phyloP scores from a whole-genome alignment of 495 filamentous ascomycete species.

The Xylaria telfairii region DNA sequence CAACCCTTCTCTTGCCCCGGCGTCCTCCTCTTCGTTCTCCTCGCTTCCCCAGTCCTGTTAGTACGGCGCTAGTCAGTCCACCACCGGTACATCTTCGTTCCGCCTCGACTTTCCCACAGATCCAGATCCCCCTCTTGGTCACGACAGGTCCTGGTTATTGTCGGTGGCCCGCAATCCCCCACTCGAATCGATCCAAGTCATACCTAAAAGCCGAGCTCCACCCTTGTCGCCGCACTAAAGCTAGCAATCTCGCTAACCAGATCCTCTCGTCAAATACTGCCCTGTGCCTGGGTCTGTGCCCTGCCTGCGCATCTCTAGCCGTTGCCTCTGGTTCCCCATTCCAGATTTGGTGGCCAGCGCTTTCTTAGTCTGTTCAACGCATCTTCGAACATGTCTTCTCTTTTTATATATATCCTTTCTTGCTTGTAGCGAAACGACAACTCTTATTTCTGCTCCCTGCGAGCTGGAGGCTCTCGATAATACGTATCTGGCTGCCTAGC shows the following conservation, averaged over 20 bases:
- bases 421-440: background rate
- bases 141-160: background rate
- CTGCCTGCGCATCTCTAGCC: background rate
- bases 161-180: constrained; percentile 21
- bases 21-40: constrained; percentile 9
- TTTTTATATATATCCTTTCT: background rate
- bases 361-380: background rate
- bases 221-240: constrained; percentile 23
- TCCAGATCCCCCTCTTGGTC: background rate
- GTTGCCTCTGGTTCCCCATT: background rate
- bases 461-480: background rate
- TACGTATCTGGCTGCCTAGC: background rate
- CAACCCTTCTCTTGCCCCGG: constrained; percentile 1
- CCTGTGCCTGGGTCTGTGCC: constrained; percentile 10
- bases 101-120: background rate
- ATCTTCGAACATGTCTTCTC: constrained; percentile 20
- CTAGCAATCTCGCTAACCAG: constrained; percentile 18
- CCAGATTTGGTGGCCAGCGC: background rate
- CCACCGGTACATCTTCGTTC: background rate
- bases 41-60: background rate
- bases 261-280: constrained; percentile 15
- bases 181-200: constrained; percentile 18
- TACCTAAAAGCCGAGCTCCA: constrained; percentile 11
- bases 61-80: constrained; percentile 9
- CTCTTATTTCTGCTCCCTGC: constrained; percentile 1